Base-by-base conservation (phyloP, 306 rosid genomes). In the Trichosanthes cucumerina region DNA sequence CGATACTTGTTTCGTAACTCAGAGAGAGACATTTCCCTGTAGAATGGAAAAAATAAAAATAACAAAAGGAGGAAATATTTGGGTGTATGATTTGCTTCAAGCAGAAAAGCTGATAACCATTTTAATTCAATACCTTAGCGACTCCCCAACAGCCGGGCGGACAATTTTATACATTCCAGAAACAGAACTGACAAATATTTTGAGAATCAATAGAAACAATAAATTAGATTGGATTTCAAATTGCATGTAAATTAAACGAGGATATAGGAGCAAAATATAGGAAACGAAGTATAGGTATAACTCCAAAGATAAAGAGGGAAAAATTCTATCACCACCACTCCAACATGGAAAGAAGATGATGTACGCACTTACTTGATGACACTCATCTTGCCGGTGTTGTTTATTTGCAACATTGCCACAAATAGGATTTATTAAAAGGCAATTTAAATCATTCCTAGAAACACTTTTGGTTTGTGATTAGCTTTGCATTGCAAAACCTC, bases 71-170 rank as follows among this genome's bases (percentile, higher is more conserved):
- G 10, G 1, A 76, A n/a, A 39, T 52, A 23, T 21, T 2, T 4
- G 34, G 6, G n/a, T 46, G 36, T 56, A 46, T 13, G 76, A 70
- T 44, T 44, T 50, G 78, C 80, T 77, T 31, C 74, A 52, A 59
- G 53, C 78, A 57, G 65, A 18, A 57, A 81, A 78, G 60, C 26
- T 18, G 46, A 78, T 28, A 78, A 85, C 58, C 43, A 73, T 8
- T 73, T 49, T 16, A 44, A 9, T 50, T 21, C 24, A 77, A 79
- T 90, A 96, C 99, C 98, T 88, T 60, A 84, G 63, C 15, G 99
- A 92, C 91, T 95, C 99, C 81, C 99, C 98, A 88, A 92, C 96
- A 7, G 97, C 93, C 18, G 99, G 99, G 11, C 99, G 99, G 60
- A 95, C 96, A 80, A 86, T 92, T 84, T 92, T 95, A 81, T 86